Conservation (phyloP, 495 filamentous ascomycete genomes). For the Coniosporium apollinis region DNA sequence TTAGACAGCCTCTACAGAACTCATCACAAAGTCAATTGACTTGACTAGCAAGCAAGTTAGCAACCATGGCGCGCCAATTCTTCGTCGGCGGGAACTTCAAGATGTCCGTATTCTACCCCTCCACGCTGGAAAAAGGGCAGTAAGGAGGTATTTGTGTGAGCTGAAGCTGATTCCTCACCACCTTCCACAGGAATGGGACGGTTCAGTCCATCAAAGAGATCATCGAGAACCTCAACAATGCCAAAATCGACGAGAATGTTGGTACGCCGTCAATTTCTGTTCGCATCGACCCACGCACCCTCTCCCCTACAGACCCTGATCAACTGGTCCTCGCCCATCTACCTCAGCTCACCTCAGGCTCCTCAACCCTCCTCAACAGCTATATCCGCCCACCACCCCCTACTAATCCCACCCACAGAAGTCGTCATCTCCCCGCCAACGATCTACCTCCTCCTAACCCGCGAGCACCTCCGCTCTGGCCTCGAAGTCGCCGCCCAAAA, state of each 20-base stretch:
- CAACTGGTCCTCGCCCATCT: too few species aligned
- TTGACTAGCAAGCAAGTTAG: too few species aligned
- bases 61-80: slow-evolving; percentile 81
- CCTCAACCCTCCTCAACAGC: too few species aligned
- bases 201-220: slow-evolving; percentile 72
- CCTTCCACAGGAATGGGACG: slow-evolving; percentile 84
- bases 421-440: slow-evolving; percentile 84
- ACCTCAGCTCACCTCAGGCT: too few species aligned
- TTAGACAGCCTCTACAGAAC: too few species aligned
- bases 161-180: too few species aligned
- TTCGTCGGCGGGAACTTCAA: slow-evolving; percentile 99
- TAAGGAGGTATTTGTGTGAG: too few species aligned
- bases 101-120: slow-evolving; percentile 52
- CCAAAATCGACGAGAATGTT: slow-evolving; percentile 49
- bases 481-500: slow-evolving; percentile 85
- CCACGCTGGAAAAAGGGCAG: too few species aligned
- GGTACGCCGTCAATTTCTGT: slow-evolving; percentile 41
- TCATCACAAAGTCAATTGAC: too few species aligned
- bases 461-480: slow-evolving; percentile 47
- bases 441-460: slow-evolving; percentile 76
- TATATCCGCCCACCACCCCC: too few species aligned
- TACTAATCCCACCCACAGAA: too few species aligned
- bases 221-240: slow-evolving; percentile 68
- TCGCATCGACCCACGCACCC: neutral
- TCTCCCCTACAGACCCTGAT: slow-evolving; percentile 2